These are phyloP conservation scores for Xylariaceae sp. DNA, from an alignment of 2,329 filamentous ascomycete species.

Conservation along the genomic window DNA sequence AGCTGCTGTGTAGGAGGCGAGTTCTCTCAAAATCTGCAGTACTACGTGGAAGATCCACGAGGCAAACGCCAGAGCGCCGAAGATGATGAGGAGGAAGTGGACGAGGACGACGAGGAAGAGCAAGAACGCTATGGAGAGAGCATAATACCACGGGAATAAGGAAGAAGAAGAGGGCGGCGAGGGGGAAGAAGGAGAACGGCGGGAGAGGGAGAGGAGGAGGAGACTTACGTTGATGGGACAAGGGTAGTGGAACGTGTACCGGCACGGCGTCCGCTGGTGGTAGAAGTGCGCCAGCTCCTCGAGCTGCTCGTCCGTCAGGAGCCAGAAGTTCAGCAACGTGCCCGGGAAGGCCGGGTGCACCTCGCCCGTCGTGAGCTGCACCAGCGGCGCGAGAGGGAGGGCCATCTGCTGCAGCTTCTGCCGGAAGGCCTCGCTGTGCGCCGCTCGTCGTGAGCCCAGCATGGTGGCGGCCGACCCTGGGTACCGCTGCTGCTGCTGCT, in stretches of 20 bases:
- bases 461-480: conserved; percentile 12
- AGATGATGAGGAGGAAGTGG: no score
- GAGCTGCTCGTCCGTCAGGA: conserved; percentile 65
- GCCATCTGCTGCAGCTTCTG: conserved; percentile 62
- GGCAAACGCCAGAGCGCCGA: no score
- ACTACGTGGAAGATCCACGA: no score
- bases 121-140: no score
- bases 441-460: conserved; percentile 34
- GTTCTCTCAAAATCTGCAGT: no score
- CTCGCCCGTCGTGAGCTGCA: conserved; percentile 55
- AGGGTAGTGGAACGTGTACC: conserved; percentile 57
- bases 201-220: background rate
- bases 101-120: no score
- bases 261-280: conserved; percentile 58
- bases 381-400: conserved; percentile 60
- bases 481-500: no score
- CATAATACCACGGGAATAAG: no score
- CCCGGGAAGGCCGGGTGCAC: conserved; percentile 60
- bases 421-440: conserved; percentile 47
- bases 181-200: background rate
- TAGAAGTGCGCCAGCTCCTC: conserved; percentile 68
- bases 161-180: background rate
- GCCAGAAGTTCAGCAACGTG: conserved; percentile 66
- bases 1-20: no score
- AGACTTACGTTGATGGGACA: conserved; percentile 48